Base-by-base conservation (phyloP, 257 asterid species). In the Leonotis leonurus region DNA sequence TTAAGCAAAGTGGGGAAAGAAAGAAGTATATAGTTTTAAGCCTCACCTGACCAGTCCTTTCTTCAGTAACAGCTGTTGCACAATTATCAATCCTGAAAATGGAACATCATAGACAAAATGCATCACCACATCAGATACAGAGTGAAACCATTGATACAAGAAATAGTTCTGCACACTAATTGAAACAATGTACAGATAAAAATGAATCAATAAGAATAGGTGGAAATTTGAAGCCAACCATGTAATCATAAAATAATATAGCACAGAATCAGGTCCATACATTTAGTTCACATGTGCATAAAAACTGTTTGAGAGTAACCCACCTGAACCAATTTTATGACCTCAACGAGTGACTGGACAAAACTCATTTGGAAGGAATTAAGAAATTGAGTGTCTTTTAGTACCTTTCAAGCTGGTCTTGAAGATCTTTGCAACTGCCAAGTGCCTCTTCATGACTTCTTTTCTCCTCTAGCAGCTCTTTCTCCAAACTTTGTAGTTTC, bases 401-500 rank as follows among this genome's bases (percentile, higher is more conserved):
- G 74, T 69, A 92, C 98, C 97, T 89, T 53, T 73, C 81, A 39
- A 89, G 68, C 74, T 80, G 84, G 53, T 74, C 95, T 68, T 83
- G 87, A 48, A 92, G 93, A 75, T 80, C 90, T 61, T 74, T 78
- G 81, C 96, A 86, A 70, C 73, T 83, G 73, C 58, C 57, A 32
- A 81, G 62, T 30, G 91, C 70, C 55, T 83, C 89, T 40, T 76
- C 78, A 69, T 84, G 88, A 56, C 65, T 53, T 69, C 61, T 80
- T 67, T 67, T 83, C 81, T 92, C 98, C 74, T 81, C 95, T 68
- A 78, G 77, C 40, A 92, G 82, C 74, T 89, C 98, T 54, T 56
- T 70, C 6, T 78, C 94, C 72, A 86, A 65, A 74, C 64, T 74
- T 51, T 74, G 77, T 54, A 83, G 65, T 67, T 76, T 86, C 43